Evolutionary conservation across 441 rosid genomes (phyloP).

Genomic region (Populus tomentosa): DNA sequence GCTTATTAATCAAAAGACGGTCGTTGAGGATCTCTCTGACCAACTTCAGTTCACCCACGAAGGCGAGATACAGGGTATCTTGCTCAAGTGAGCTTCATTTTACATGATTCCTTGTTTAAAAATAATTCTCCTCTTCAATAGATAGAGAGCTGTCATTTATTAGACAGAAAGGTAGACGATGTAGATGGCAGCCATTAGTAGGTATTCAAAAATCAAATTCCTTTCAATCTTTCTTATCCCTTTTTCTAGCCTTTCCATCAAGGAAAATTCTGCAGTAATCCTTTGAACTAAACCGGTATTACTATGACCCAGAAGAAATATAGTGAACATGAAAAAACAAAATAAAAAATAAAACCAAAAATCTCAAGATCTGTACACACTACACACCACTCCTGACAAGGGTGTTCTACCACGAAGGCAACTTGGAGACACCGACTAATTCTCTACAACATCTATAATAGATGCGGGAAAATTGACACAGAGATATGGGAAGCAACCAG

Average conservation of each 20-base stretch:
- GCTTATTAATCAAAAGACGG: neutral
- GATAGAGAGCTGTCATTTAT: neutral
- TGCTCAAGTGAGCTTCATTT: neutral
- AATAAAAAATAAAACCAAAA: slow-evolving; percentile 6
- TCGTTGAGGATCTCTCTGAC: neutral
- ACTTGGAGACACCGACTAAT: slow-evolving; percentile 22
- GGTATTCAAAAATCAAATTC: neutral
- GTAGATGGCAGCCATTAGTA: too few species aligned
- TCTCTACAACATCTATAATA: slow-evolving; percentile 12
- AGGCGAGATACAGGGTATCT: neutral
- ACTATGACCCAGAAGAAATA: neutral
- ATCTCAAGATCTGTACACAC: slow-evolving; percentile 31
- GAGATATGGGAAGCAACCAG: neutral
- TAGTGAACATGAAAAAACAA: neutral
- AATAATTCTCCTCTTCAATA: neutral
- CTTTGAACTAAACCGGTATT: slow-evolving; percentile 5
- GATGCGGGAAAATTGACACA: neutral
- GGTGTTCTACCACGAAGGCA: slow-evolving; percentile 16
- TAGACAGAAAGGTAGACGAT: neutral
- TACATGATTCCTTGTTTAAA: neutral
- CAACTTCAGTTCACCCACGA: neutral
- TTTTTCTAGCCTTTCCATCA: neutral
- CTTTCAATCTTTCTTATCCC: neutral
- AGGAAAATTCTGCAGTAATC: slow-evolving; percentile 4
- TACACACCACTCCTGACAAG: slow-evolving; percentile 11